Base-by-base conservation (phyloP, 257 asterid species). In the Echium plantagineum region DNA sequence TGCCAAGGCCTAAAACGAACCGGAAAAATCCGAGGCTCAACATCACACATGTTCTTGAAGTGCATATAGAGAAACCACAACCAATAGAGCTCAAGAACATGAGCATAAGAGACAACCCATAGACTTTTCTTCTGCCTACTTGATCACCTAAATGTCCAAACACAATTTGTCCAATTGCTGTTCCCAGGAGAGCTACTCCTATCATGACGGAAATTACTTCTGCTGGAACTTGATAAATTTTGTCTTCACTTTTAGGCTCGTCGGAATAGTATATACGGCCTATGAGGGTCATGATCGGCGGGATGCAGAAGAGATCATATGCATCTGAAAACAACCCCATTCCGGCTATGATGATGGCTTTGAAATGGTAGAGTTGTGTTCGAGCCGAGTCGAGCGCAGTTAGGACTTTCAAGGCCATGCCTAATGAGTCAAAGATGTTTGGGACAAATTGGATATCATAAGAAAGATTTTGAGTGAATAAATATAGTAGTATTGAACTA, bases 321-420 rank as follows among this genome's bases (percentile, higher is more conserved):
- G 86, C 83, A 59, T 80, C 90, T 19, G 85, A 74, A 78, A 83
- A 80, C 17, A 83, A 52, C 0, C 90, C 87, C 87, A 83, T 83
- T 5, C 90, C 85, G 62, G 87, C 83, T 3, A 80, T 76, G 5
- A 80, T 57, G 46, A 83, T 80, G 18, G 87, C 83, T 58, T 76
- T 80, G 75, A 80, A 80, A 55, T 83, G 90, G 51, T 78, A 80
- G 52, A 51, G 76, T 48, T 83, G 91, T 9, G 80, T 73, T 59
- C 54, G 75, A 1, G 91, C 91, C 0, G 81, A 69, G 75, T 83
- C 91, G 2, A 81, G 81, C 1, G 81, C 80, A 1, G 78, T 62
- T 0, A 83, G 78, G 46, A 83, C 81, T 47, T 73, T 83, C 61
- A 71, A 58, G 60, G 82, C 84, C 89, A 80, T 79, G 46, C 21